These are phyloP conservation scores for Cynara cardunculus DNA, from an alignment of 129 eudicot species.

Conservation along the genomic window DNA sequence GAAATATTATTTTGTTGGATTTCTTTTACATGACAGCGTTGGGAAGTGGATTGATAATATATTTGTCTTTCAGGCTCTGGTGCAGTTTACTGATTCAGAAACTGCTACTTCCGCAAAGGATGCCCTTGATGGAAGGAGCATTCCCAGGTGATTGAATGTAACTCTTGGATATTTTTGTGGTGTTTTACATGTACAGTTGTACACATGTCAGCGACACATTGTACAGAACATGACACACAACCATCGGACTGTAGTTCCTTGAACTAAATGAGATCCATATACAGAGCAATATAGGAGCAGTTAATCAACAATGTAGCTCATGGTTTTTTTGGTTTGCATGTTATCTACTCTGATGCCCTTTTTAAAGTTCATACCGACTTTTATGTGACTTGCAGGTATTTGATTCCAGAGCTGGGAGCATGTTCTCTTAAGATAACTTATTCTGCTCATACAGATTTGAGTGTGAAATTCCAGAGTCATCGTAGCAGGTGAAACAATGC, in stretches of 20 bases:
- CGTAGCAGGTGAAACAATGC: conserved; percentile 73
- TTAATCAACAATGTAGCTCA: not conserved
- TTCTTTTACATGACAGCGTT: not conserved
- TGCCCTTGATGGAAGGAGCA: conserved; percentile 95
- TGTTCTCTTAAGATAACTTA: conserved; percentile 79
- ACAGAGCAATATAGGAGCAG: not conserved
- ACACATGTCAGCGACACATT: not conserved
- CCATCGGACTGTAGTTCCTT: not conserved
- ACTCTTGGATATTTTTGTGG: conserved; percentile 24
- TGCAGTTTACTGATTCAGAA: conserved; percentile 90
- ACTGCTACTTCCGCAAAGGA: conserved; percentile 93
- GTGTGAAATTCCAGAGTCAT: conserved; percentile 91
- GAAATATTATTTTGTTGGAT: not conserved
- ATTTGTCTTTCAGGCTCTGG: conserved; percentile 57
- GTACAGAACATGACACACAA: not conserved
- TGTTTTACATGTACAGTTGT: not conserved
- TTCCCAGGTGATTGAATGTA: conserved; percentile 80
- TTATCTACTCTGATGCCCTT: not conserved
- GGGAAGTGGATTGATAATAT: not conserved
- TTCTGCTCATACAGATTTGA: conserved; percentile 96
- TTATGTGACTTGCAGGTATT: conserved; percentile 44
- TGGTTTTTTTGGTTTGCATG: not conserved
- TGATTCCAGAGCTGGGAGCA: conserved; percentile 89
- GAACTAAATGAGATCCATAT: not conserved
- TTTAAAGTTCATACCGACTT: conserved; percentile 2